phyloP scores from a whole-genome alignment of 2,329 filamentous ascomycete species.

The Onygenales sp. region DNA sequence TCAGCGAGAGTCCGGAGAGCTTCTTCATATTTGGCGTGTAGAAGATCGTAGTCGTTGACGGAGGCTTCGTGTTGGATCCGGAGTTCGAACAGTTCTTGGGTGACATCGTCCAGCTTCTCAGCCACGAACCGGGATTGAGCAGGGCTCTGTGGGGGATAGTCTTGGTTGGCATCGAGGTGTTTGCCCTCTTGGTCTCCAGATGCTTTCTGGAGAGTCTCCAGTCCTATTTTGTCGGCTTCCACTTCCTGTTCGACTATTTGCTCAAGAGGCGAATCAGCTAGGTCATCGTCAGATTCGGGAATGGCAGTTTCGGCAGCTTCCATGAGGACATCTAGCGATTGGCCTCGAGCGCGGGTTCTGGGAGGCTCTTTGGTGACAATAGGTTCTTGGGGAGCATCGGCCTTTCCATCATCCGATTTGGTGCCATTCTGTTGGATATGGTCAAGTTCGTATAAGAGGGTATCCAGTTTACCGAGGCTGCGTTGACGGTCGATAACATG shows the following conservation, averaged over 20 bases:
- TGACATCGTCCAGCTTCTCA: constrained; percentile 85
- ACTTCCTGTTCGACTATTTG: constrained; percentile 14
- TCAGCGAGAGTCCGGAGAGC: constrained; percentile 72
- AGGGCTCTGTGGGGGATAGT: constrained; percentile 53
- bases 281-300: constrained; percentile 35
- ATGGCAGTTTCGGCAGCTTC: constrained; percentile 38
- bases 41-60: constrained; percentile 66
- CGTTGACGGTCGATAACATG: constrained; percentile 92
- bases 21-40: constrained; percentile 85
- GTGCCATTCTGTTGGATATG: constrained; percentile 54
- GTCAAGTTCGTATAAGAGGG: constrained; percentile 82
- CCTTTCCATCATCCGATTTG: constrained; percentile 23
- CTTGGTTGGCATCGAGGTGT: constrained; percentile 18
- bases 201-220: constrained; percentile 27
- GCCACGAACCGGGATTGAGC: constrained; percentile 78
- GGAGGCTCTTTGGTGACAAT: constrained; percentile 13
- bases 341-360: constrained; percentile 22
- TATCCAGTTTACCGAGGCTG: constrained; percentile 89
- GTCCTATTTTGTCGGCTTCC: constrained; percentile 21
- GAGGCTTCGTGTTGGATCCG: constrained; percentile 84
- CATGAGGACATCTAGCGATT: constrained; percentile 32
- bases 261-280: constrained; percentile 24
- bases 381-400: constrained; percentile 13
- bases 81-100: constrained; percentile 82
- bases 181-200: constrained; percentile 19